Base-by-base conservation (phyloP, 208 protist species). In the Leptomonas pyrrhocoris region DNA sequence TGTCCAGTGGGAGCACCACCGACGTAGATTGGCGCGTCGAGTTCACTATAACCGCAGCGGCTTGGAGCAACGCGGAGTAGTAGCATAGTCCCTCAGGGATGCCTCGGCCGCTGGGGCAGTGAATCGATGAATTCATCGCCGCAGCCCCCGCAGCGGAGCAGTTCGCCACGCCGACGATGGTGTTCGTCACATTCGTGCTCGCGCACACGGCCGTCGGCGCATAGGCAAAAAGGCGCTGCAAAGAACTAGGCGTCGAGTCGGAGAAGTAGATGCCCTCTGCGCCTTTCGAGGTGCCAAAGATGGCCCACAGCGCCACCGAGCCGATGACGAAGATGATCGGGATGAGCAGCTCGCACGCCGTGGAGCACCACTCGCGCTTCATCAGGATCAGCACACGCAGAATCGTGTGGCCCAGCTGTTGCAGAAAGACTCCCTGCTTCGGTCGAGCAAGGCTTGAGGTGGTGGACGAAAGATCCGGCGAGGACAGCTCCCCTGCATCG, bases 321-420 rank as follows among this genome's bases (percentile, higher is more conserved):
- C 79, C 75, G 13, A 81, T 34, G 23, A 88, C 67, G 50, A 86
- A 89, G 31, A 93, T 58, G 58, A 93, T 81, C 15, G 88, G 85
- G 23, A 90, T 80, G 36, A 89, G 56, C 46, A 93, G 57, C 74
- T 93, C 88, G 56, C 76, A 80, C 21, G 80, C 40, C 19, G 78
- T 68, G 31, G 57, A 21, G 36, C 61, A 49, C 31, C 73, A 76
- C 28, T 78, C 46, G 38, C 84, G 81, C 0, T 42, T 61, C 65
- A 74, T 64, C 25, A 89, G 71, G 23, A 80, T 77, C 8, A 89
- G 71, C 38, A 81, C 81, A 43, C 86, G 86, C 56, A 68, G 73
- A 13, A 92, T 77, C n/a, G 80, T 85, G 30, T 77, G 65, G 11
- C 54, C 60, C 2, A 92, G 65, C 64, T 92, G 86, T 34, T 64